Evolutionary conservation across 2,329 filamentous ascomycete species (phyloP).

Genomic region (Verticillium nubilum): DNA sequence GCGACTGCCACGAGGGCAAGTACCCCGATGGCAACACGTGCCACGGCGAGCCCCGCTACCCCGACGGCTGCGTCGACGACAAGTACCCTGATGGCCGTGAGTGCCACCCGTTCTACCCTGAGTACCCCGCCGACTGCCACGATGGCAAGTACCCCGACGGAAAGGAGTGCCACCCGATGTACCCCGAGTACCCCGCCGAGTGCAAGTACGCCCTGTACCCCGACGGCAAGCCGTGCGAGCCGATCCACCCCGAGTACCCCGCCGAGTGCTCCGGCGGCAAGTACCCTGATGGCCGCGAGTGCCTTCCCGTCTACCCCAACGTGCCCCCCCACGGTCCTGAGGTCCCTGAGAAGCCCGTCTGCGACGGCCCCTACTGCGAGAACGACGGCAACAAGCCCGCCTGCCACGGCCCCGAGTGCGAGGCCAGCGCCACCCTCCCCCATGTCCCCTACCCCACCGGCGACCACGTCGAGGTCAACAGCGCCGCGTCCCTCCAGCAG

Average conservation of each 20-base stretch:
- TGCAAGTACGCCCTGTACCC: not conserved
- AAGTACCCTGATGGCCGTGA: not conserved
- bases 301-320: not conserved
- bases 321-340: not conserved
- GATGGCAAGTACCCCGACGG: not conserved
- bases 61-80: not conserved
- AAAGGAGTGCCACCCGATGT: not conserved
- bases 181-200: not conserved
- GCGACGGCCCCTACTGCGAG: not conserved
- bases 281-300: not conserved
- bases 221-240: not conserved
- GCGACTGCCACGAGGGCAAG: not conserved
- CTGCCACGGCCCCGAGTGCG: not conserved
- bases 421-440: not conserved
- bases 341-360: not conserved
- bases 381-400: not conserved
- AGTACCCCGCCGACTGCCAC: not conserved
- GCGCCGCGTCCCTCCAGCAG: slow-evolving; percentile 3
- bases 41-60: not conserved
- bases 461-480: slow-evolving; percentile 6
- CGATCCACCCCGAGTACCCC: not conserved
- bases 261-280: not conserved
- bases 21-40: not conserved
- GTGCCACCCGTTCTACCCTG: not conserved
- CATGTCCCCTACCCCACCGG: not conserved